A percentile compares a stretch with the other conserved stretches of the same genome.
phyloP scores from a whole-genome alignment of 179 eudicot genomes.

The Drosera spatulata region DNA sequence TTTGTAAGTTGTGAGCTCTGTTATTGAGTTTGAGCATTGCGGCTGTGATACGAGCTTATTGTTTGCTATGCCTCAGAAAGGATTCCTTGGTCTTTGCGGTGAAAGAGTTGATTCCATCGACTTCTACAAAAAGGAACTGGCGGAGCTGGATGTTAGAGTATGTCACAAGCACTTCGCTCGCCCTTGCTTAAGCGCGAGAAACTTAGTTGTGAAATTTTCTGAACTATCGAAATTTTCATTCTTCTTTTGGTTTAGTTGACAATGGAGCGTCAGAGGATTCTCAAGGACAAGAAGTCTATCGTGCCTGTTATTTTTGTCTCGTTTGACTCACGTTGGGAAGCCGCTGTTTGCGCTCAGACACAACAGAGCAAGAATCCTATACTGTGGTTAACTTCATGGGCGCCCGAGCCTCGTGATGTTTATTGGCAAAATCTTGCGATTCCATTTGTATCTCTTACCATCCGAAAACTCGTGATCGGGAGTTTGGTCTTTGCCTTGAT shows the following conservation, averaged over 20 bases:
- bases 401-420: slow-evolving; percentile 68
- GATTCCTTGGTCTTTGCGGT: slow-evolving; percentile 63
- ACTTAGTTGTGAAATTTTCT: too few species aligned
- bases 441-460: slow-evolving; percentile 69
- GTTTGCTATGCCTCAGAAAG: too few species aligned
- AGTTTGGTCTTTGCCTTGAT: slow-evolving; percentile 87
- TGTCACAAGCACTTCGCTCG: slow-evolving; percentile 3
- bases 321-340: slow-evolving; percentile 76
- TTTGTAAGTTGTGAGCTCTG: slow-evolving; percentile 36
- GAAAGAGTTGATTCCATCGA: slow-evolving; percentile 76
- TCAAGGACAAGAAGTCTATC: slow-evolving; percentile 47
- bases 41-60: too few species aligned
- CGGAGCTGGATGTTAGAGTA: too few species aligned
- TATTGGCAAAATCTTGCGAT: slow-evolving; percentile 67
- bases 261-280: slow-evolving; percentile 43
- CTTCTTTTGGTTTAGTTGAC: not conserved
- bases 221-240: not conserved
- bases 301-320: slow-evolving; percentile 89
- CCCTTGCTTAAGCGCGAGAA: slow-evolving; percentile 1
- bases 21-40: too few species aligned
- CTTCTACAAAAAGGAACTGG: slow-evolving; percentile 56
- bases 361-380: slow-evolving; percentile 75
- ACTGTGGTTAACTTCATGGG: slow-evolving; percentile 64
- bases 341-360: slow-evolving; percentile 86
- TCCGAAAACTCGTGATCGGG: slow-evolving; percentile 59